phyloP scores from a whole-genome alignment of 176 grass and related monocot genomes.

The Tillandsia leiboldiana region DNA sequence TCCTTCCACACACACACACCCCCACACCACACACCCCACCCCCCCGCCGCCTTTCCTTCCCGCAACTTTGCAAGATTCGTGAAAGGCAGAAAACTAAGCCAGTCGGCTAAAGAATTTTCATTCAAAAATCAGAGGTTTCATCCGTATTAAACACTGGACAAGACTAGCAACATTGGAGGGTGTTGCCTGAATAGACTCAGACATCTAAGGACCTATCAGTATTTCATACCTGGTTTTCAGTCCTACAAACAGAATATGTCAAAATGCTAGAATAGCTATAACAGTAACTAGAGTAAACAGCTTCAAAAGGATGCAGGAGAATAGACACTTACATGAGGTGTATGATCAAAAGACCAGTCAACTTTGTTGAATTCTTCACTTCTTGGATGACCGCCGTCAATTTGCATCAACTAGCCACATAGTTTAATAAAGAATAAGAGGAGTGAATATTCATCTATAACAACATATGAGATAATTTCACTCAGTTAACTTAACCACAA shows the following conservation, averaged over 20 bases:
- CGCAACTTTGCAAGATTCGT: no score
- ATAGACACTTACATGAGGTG: constrained; percentile 49
- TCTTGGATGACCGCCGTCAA: constrained; percentile 35
- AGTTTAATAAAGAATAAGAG: not conserved
- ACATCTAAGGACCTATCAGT: not conserved
- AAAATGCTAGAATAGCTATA: not conserved
- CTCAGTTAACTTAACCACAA: not conserved
- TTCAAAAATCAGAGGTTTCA: not conserved
- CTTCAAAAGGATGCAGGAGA: not conserved
- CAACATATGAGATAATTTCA: not conserved
- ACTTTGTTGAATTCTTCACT: constrained; percentile 66
- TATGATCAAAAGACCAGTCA: constrained; percentile 60
- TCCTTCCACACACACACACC: no score
- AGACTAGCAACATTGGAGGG: not conserved
- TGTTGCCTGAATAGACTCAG: not conserved
- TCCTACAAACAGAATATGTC: not conserved
- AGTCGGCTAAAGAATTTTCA: not conserved
- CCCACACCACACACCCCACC: no score
- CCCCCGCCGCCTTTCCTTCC: no score
- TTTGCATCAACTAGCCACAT: constrained; percentile 32
- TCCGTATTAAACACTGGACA: not conserved
- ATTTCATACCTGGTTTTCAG: constrained; percentile 4
- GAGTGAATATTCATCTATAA: not conserved
- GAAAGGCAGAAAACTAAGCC: no score
- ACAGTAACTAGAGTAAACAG: not conserved